Conservation (phyloP, 768 basidiomycete species). For the Hygrophoropsis aurantiaca region DNA sequence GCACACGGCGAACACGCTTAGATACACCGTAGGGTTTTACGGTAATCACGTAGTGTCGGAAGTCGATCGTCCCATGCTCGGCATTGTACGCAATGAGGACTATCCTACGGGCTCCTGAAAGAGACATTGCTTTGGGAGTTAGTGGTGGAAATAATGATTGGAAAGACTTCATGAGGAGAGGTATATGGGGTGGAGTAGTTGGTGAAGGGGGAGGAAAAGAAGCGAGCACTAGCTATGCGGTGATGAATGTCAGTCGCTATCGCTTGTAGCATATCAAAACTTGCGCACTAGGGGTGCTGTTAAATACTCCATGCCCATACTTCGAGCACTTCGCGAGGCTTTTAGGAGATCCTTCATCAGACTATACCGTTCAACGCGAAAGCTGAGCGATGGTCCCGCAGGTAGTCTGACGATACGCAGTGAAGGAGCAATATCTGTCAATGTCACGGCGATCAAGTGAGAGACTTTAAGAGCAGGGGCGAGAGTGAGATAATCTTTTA, state of each 20-base stretch:
- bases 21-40: constrained; percentile 95
- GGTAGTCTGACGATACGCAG: constrained; percentile 85
- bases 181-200: constrained; percentile 76
- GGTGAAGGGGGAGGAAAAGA: constrained; percentile 79
- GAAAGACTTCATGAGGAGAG: constrained; percentile 93
- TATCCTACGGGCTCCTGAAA: constrained; percentile 90
- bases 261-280: not conserved
- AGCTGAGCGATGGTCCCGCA: constrained; percentile 90
- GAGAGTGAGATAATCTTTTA: constrained; percentile 92
- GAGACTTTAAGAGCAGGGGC: constrained; percentile 89
- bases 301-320: constrained; percentile 86
- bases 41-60: constrained; percentile 93
- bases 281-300: constrained; percentile 82
- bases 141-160: constrained; percentile 96
- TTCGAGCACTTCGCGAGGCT: constrained; percentile 63
- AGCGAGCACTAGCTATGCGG: constrained; percentile 80
- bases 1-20: constrained; percentile 81
- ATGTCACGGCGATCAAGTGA: constrained; percentile 88
- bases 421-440: constrained; percentile 83
- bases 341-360: constrained; percentile 81
- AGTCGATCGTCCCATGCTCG: constrained; percentile 82
- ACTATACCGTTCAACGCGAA: constrained; percentile 90
- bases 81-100: constrained; percentile 92
- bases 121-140: constrained; percentile 71
- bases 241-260: not conserved